Conservation (phyloP, 495 filamentous ascomycete genomes). For the Penicillium herquei region DNA sequence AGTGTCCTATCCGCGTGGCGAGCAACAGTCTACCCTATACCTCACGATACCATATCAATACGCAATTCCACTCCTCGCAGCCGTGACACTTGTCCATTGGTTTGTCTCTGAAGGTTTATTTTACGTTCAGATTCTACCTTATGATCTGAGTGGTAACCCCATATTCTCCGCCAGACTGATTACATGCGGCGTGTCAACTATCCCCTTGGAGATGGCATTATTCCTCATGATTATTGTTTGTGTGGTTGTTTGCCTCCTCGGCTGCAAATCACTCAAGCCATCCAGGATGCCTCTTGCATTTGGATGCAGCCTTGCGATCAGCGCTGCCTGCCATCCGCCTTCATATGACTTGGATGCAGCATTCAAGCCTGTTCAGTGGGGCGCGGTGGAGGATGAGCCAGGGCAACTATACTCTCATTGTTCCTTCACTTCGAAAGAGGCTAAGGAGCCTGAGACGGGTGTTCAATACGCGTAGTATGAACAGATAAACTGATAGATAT, state of each 20-base stretch:
- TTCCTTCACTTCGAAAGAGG: no score
- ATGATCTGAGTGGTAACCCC: neutral
- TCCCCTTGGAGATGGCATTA: neutral
- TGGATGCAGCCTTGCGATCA: conserved; percentile 1
- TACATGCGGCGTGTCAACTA: no score
- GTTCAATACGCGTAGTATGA: no score
- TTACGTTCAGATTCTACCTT: neutral
- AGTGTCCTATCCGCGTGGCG: conserved; percentile 1
- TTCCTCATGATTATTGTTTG: neutral
- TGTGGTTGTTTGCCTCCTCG: neutral
- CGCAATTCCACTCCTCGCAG: neutral
- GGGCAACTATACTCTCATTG: no score
- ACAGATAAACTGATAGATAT: no score
- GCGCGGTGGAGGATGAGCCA: neutral
- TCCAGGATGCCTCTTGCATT: neutral
- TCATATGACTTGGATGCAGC: neutral
- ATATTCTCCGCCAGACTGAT: neutral
- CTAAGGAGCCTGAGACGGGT: no score
- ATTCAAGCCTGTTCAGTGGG: conserved; percentile 4
- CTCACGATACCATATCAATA: conserved; percentile 6
- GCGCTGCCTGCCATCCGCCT: conserved; percentile 8
- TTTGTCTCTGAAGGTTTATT: conserved; percentile 2
- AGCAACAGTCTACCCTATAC: conserved; percentile 6
- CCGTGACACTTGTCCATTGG: conserved; percentile 5
- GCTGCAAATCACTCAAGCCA: neutral